Conservation (phyloP, 1,139 yeast species). For the Zhuliangozyma parablackwelliae region DNA sequence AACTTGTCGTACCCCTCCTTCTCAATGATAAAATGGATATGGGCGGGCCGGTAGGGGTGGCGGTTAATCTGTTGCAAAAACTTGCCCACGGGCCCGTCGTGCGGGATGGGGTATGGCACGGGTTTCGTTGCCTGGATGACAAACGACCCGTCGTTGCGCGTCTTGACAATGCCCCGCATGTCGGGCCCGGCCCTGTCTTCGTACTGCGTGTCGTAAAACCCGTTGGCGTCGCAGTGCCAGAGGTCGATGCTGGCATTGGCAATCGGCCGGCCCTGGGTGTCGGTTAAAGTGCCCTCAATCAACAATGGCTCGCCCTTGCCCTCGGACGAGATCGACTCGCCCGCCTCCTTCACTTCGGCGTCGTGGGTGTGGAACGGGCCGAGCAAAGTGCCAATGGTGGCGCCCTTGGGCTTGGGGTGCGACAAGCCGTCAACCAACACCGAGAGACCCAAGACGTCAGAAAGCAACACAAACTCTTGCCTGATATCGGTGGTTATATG, state of each 20-base stretch:
- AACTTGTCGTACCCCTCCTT: constrained; percentile 24
- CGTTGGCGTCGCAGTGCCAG: constrained; percentile 38
- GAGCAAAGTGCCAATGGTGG: constrained; percentile 27
- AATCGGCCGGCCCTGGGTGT: constrained; percentile 23
- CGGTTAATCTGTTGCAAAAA: constrained; percentile 24
- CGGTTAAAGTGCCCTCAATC: constrained; percentile 18
- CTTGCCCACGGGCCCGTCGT: constrained; percentile 37
- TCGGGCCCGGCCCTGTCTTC: constrained; percentile 18
- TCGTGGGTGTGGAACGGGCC: constrained; percentile 34
- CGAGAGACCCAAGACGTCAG: constrained; percentile 27
- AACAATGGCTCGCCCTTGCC: constrained; percentile 26
- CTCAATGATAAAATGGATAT: constrained; percentile 27
- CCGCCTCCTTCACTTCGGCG: constrained; percentile 21
- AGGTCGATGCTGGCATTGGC: constrained; percentile 25
- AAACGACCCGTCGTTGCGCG: constrained; percentile 24
- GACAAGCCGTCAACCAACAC: constrained; percentile 27
- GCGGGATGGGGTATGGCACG: constrained; percentile 35
- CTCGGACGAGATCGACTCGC: constrained; percentile 22
- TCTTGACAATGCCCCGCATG: constrained; percentile 27
- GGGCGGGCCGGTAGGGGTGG: constrained; percentile 36
- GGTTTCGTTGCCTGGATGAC: constrained; percentile 27
- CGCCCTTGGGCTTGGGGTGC: constrained; percentile 27
- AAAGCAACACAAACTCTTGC: constrained; percentile 27
- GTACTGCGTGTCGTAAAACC: constrained; percentile 33
- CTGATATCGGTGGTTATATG: constrained; percentile 24